Conservation (phyloP, 2,329 filamentous ascomycete species). For the Ophiostoma novo-ulmi region DNA sequence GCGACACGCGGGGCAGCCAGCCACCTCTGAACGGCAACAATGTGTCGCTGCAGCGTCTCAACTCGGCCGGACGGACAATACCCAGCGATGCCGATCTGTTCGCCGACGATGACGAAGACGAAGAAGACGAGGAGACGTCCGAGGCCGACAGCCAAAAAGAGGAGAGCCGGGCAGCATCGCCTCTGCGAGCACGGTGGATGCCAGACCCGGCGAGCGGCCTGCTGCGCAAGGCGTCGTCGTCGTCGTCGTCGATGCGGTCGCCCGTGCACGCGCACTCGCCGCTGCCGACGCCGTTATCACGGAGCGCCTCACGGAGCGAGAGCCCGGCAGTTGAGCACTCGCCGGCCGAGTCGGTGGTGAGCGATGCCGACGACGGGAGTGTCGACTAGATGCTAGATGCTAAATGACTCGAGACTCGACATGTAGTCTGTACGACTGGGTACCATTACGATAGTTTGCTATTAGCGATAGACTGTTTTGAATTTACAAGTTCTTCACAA, state of each 20-base stretch:
- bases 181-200: constrained; percentile 26
- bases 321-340: neutral
- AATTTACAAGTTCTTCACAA: neutral
- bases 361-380: constrained; percentile 19
- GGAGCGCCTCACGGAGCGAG: neutral
- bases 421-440: neutral
- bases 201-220: constrained; percentile 25
- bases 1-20: constrained; percentile 36
- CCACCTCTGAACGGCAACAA: constrained; percentile 31
- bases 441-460: neutral
- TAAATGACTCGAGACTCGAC: no score
- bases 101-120: constrained; percentile 32
- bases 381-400: constrained; percentile 11
- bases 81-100: constrained; percentile 35
- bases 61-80: constrained; percentile 31
- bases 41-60: constrained; percentile 44
- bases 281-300: neutral
- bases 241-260: neutral
- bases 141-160: constrained; percentile 34
- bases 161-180: constrained; percentile 15
- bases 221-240: constrained; percentile 20
- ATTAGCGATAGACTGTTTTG: neutral
- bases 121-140: constrained; percentile 37
- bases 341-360: constrained; percentile 1
- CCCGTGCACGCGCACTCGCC: neutral